Percentiles rank a stretch among this genome's conserved stretches.
Conservation (phyloP, 805 yeast species). For the Barnettozyma siamensis region DNA sequence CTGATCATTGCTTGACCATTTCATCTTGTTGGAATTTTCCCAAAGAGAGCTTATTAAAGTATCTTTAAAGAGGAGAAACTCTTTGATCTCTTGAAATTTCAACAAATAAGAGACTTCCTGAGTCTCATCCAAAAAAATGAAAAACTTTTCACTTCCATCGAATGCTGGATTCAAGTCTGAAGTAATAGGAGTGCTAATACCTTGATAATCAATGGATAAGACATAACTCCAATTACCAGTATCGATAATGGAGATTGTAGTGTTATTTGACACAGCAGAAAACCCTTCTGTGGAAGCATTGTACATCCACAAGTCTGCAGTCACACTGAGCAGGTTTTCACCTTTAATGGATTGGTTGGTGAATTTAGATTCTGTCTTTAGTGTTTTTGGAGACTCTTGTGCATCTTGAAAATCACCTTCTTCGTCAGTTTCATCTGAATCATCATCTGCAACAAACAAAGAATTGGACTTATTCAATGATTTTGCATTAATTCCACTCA, state of each 20-base stretch:
- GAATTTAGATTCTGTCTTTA: background rate
- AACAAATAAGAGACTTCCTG: slow-evolving; percentile 54
- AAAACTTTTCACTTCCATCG: slow-evolving; percentile 48
- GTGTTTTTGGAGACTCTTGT: slow-evolving; percentile 20
- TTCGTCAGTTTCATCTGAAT: slow-evolving; percentile 13
- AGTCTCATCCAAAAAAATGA: slow-evolving; percentile 54
- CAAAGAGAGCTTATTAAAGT: slow-evolving; percentile 48
- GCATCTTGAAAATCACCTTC: slow-evolving; percentile 29
- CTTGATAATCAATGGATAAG: slow-evolving; percentile 37
- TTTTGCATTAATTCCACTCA: slow-evolving; percentile 8
- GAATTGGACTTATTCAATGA: background rate
- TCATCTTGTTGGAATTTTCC: slow-evolving; percentile 49
- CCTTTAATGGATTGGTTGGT: slow-evolving; percentile 22
- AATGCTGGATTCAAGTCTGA: slow-evolving; percentile 62
- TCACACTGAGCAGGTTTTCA: slow-evolving; percentile 12
- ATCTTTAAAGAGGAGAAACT: slow-evolving; percentile 47
- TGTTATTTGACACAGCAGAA: slow-evolving; percentile 29
- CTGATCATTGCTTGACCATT: slow-evolving; percentile 40
- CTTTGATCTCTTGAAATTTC: slow-evolving; percentile 39
- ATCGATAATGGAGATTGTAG: slow-evolving; percentile 36
- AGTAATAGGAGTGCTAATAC: slow-evolving; percentile 37
- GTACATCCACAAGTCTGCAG: slow-evolving; percentile 24
- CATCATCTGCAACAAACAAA: slow-evolving; percentile 12
- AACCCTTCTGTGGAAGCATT: background rate
- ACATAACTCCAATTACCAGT: slow-evolving; percentile 47